Evolutionary conservation across 306 rosid genomes (phyloP).

Genomic region (Cucumis melo): DNA sequence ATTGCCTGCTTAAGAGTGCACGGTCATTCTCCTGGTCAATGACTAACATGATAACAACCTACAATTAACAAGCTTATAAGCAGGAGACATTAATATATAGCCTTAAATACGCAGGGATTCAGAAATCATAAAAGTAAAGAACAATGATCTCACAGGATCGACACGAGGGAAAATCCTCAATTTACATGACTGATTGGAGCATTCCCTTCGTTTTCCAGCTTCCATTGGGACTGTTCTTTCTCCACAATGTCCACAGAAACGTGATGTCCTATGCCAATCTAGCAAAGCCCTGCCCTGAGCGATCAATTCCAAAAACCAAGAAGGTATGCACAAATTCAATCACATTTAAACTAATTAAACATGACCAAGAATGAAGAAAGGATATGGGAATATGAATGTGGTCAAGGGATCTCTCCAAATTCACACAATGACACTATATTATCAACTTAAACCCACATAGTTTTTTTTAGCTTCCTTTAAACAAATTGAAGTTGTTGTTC

Average conservation of each 20-base stretch:
- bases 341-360: neutral
- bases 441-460: neutral
- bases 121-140: neutral
- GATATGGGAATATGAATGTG: neutral
- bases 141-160: slow-evolving; percentile 53
- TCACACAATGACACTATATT: neutral
- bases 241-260: slow-evolving; percentile 83
- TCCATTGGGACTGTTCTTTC: slow-evolving; percentile 54
- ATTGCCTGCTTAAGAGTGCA: slow-evolving; percentile 52
- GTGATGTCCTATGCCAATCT: slow-evolving; percentile 65
- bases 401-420: neutral
- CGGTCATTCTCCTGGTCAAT: slow-evolving; percentile 70
- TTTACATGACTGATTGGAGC: slow-evolving; percentile 62
- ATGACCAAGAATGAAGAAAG: neutral
- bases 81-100: slow-evolving; percentile 1
- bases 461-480: neutral
- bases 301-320: slow-evolving; percentile 11
- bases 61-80: slow-evolving; percentile 7
- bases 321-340: neutral
- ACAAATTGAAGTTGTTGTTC: neutral
- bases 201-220: slow-evolving; percentile 75
- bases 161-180: slow-evolving; percentile 78
- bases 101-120: neutral
- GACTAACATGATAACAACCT: slow-evolving; percentile 91
- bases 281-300: slow-evolving; percentile 76